Percentiles rank a stretch among this genome's conserved stretches.
Conservation (phyloP, 345 rosid species). For the Chamaenerion angustifolium region DNA sequence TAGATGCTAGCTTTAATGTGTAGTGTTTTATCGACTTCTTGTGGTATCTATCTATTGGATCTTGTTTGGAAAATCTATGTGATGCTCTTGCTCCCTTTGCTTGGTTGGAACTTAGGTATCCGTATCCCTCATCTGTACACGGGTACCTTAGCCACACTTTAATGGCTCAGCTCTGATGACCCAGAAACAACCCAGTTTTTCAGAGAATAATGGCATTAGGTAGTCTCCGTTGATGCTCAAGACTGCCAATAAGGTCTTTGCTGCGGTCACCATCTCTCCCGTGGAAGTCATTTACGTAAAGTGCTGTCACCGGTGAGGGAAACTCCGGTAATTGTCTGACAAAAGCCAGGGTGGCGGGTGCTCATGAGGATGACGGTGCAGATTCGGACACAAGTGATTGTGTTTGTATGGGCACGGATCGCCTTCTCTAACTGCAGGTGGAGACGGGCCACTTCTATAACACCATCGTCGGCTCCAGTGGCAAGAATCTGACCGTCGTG, state of each 20-base stretch:
- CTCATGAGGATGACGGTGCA: conserved; percentile 92
- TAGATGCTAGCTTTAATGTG: no score
- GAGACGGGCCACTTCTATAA: conserved; percentile 35
- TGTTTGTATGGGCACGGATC: conserved; percentile 18
- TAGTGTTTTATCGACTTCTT: no score
- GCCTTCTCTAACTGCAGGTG: no score
- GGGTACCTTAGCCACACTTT: conserved; percentile 99
- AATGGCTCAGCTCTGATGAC: conserved; percentile 97
- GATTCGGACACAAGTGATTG: conserved; percentile 77
- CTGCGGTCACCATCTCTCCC: conserved; percentile 90
- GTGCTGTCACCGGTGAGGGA: conserved; percentile 76
- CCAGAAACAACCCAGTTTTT: conserved; percentile 90
- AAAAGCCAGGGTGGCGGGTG: conserved; percentile 73
- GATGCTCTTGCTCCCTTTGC: no score
- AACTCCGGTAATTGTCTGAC: conserved; percentile 86
- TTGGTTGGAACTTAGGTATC: no score
- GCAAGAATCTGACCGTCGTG: conserved; percentile 74
- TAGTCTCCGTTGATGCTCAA: conserved; percentile 99
- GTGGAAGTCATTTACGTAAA: conserved; percentile 84
- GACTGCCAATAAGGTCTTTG: conserved; percentile 85
- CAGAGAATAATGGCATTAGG: conserved; percentile 84
- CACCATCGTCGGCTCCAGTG: no score
- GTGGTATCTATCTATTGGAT: no score
- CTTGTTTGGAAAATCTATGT: no score
- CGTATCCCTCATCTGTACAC: no score